Conservation (phyloP, 768 basidiomycete genomes). For the Collybiopsis luxurians region DNA sequence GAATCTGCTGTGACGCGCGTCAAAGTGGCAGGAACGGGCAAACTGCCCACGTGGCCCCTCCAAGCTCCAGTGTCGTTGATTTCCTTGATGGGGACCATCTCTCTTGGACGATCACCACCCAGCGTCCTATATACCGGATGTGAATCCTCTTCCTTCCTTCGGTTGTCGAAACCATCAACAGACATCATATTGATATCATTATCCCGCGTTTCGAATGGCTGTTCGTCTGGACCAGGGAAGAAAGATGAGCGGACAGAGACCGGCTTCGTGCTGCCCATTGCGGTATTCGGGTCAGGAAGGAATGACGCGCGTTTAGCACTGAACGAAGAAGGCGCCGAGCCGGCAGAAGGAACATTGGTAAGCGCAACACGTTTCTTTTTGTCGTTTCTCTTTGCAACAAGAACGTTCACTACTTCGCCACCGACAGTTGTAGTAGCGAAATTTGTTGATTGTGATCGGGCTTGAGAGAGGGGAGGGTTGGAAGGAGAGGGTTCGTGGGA, state of each 20-base stretch:
- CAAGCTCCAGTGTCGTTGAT: conserved; percentile 30
- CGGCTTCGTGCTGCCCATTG: conserved; percentile 11
- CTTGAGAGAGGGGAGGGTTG: conserved; percentile 12
- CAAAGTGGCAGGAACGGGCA: conserved; percentile 60
- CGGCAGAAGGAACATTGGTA: conserved; percentile 19
- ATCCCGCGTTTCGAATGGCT: conserved; percentile 40
- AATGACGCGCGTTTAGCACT: conserved; percentile 33
- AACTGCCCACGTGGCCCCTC: conserved; percentile 17
- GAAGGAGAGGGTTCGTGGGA: conserved; percentile 44
- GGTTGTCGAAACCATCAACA: conserved; percentile 46
- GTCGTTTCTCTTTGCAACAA: conserved; percentile 69
- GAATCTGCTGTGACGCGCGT: conserved; percentile 56
- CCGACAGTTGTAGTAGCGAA: conserved; percentile 31
- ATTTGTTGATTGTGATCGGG: conserved; percentile 24
- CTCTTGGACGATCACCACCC: conserved; percentile 63
- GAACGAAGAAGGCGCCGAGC: conserved; percentile 22
- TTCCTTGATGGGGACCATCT: conserved; percentile 50
- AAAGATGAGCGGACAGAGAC: conserved; percentile 24
- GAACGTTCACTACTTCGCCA: conserved; percentile 65
- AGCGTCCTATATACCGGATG: conserved; percentile 49
- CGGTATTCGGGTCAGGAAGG: conserved; percentile 21
- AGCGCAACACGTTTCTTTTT: conserved; percentile 56
- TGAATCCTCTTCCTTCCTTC: conserved; percentile 33
- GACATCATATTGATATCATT: conserved; percentile 48
- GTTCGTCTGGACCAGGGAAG: conserved; percentile 50